Conservation (phyloP, 208 protist species). For the Crithidia bombi region DNA sequence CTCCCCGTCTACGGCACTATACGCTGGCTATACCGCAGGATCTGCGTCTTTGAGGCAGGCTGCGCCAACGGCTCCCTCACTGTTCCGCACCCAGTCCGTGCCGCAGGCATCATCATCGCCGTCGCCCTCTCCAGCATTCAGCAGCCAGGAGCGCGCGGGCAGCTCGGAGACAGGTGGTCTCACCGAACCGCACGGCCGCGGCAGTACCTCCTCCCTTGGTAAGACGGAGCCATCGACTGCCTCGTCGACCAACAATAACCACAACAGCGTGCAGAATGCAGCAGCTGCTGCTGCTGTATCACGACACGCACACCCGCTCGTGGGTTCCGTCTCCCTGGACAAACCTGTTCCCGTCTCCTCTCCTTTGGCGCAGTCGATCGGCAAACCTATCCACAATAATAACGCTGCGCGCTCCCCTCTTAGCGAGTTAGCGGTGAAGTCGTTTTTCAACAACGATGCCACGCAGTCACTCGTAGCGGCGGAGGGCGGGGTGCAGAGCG, state of each 20-base stretch:
- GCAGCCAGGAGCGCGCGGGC: constrained; percentile 35
- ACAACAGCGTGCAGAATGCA: not conserved
- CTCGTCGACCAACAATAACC: not conserved
- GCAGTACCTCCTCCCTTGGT: constrained; percentile 15
- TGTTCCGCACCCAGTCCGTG: not conserved
- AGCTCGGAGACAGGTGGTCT: constrained; percentile 33
- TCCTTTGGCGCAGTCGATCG: not conserved
- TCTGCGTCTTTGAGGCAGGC: no score
- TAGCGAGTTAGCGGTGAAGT: constrained; percentile 38
- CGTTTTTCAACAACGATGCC: constrained; percentile 38
- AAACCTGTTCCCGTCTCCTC: not conserved
- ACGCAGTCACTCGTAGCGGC: constrained; percentile 13
- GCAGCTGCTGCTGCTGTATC: not conserved
- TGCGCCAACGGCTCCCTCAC: not conserved
- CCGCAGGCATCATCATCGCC: not conserved
- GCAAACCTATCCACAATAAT: not conserved
- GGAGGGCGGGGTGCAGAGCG: constrained; percentile 24
- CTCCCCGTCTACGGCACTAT: no score
- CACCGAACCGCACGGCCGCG: constrained; percentile 33
- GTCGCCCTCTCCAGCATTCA: constrained; percentile 17
- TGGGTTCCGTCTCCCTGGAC: not conserved
- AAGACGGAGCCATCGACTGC: constrained; percentile 19
- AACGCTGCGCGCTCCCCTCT: constrained; percentile 7
- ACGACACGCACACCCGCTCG: not conserved
- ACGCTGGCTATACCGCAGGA: no score